These are phyloP conservation scores for Rubroboletus satanas DNA, from an alignment of 768 basidiomycete genomes.

Conservation along the genomic window DNA sequence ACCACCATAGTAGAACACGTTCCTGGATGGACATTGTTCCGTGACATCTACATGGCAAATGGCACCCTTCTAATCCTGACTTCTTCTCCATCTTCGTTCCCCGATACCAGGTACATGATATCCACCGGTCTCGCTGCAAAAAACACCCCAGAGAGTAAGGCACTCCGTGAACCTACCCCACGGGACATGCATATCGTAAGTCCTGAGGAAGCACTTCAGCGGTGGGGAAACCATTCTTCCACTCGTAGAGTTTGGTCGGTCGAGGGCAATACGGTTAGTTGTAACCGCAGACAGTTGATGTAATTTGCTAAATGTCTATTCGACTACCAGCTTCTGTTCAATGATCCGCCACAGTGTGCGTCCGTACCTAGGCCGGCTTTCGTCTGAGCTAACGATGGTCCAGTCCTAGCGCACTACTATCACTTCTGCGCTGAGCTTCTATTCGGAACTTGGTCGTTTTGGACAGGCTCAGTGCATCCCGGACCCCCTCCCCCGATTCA, in stretches of 20 bases:
- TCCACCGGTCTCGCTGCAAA: slow-evolving; percentile 60
- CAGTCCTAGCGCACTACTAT: slow-evolving; percentile 79
- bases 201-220: slow-evolving; percentile 51
- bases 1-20: slow-evolving; percentile 62
- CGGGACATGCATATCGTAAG: slow-evolving; percentile 60
- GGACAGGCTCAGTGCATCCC: slow-evolving; percentile 48
- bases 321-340: slow-evolving; percentile 47
- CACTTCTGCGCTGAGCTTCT: slow-evolving; percentile 83
- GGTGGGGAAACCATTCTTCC: slow-evolving; percentile 52
- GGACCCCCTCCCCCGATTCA: slow-evolving; percentile 51
- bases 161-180: slow-evolving; percentile 60
- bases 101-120: slow-evolving; percentile 52
- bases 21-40: slow-evolving; percentile 83
- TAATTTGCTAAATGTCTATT: slow-evolving; percentile 2
- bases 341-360: slow-evolving; percentile 63
- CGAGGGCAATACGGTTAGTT: slow-evolving; percentile 66
- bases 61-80: slow-evolving; percentile 75
- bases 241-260: slow-evolving; percentile 60
- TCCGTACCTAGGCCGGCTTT: not conserved
- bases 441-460: slow-evolving; percentile 72
- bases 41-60: slow-evolving; percentile 80
- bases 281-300: not conserved
- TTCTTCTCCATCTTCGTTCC: slow-evolving; percentile 41
- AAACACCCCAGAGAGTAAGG: slow-evolving; percentile 61
- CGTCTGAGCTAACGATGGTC: not conserved